Percentiles rank a stretch among this genome's conserved stretches.
phyloP scores from a whole-genome alignment of 306 rosid genomes.

The Senna tora region DNA sequence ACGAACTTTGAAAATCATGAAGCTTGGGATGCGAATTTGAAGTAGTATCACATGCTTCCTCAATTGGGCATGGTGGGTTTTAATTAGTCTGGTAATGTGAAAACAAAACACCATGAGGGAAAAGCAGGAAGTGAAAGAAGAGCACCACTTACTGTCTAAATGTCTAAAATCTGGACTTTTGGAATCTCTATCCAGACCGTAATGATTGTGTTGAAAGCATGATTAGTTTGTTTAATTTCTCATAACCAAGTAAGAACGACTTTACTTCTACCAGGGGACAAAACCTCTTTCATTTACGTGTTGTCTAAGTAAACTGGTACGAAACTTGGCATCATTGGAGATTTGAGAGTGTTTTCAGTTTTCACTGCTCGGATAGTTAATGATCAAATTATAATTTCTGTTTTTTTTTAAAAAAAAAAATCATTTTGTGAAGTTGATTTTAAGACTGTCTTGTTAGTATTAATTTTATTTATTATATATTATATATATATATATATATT shows the following conservation, averaged over 20 bases:
- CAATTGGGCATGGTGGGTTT: neutral
- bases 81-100: conserved; percentile 16
- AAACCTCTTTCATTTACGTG: conserved; percentile 33
- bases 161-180: conserved; percentile 6
- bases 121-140: conserved; percentile 14
- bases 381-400: neutral
- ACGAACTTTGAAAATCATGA: neutral
- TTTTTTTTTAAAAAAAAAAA: neutral
- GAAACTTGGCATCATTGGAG: neutral
- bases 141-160: neutral
- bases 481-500: no score
- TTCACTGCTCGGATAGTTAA: conserved; percentile 2
- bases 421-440: no score
- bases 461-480: no score
- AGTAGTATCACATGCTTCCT: neutral
- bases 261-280: conserved; percentile 43
- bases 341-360: neutral
- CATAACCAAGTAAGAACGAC: conserved; percentile 32
- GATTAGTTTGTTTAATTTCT: conserved; percentile 39
- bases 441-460: no score
- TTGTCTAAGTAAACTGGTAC: conserved; percentile 15
- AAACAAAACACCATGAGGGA: conserved; percentile 23
- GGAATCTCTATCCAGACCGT: neutral
- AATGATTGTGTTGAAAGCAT: conserved; percentile 42
- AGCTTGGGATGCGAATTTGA: neutral